Base-by-base conservation (phyloP, 192 early-diverging fungal species). In the Geosiphon pyriformis region DNA sequence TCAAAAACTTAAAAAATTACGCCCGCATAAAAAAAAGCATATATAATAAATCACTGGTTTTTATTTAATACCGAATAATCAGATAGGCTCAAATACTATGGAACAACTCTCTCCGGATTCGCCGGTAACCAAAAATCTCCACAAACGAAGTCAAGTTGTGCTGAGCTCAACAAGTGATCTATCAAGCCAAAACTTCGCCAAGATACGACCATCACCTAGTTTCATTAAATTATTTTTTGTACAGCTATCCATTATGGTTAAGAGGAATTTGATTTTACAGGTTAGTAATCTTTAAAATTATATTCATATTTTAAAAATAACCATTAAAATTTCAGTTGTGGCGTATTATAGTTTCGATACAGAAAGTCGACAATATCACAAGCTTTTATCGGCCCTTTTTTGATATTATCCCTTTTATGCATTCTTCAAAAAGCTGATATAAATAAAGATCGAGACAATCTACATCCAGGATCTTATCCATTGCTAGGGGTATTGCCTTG, bases 231-330 rank as follows among this genome's bases (percentile, higher is more conserved):
- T 75, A 12, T 83, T 74, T 22, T 68, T 72, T 27, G 72, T 75
- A 34, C 88, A 90, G 70, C 75, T 90, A 53, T 51, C 66, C 31
- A 81, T 85, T 33, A 88, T 90, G 88, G 71, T 88, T 34, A 81
- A 81, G 73, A 56, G 84, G 47, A 90, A 90, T 70, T 77, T 78
- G 8, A 83, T 78, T 26, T 73, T 90, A 59, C 86, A 86, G 82
- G 86, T 89, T 69, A 49, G 32, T 15, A 23, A 26, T 26, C 1
- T 23, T 47, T 34, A n/a, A 47, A 37, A 18, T 23, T n/a, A 7
- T 55, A 17, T 15, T 29, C 35, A 33, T 15, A 46, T 35, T 49
- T 50, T 22, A 32, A 20, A 31, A n/a, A 18, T 25, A n/a, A n/a
- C 30, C 25, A 12, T 20, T 33, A 15, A 22, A 61, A 17, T 18